Evolutionary conservation across 2,329 filamentous ascomycete species (phyloP), one percentile per base, ranked within the genome.

Genomic region (Aspergillus sp.): DNA sequence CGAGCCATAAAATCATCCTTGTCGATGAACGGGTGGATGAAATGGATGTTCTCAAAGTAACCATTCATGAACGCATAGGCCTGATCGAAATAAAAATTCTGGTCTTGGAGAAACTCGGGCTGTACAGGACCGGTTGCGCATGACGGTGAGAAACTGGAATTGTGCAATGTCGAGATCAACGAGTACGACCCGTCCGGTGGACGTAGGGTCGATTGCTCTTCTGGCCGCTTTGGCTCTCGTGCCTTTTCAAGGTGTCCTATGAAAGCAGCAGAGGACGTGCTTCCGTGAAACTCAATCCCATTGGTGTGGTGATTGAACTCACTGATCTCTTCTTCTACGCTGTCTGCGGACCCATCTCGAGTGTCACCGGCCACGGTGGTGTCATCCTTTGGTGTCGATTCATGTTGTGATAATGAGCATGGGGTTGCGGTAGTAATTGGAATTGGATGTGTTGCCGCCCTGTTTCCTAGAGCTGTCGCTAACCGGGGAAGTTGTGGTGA

Each of bases 11-110:
- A 76, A 17, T 63, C 59, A 6, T 69, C 64, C 56, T 75, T 75
- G 44, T 76, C 73, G 17, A 76, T 66, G 3, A 76, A 66, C 0
- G 74, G 74, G 33, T 76, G 72, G 10, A 76, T 68, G 47, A 72
- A 72, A 50, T 76, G 74, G 4, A 76, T 66, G 30, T 71, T 74
- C 10, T 72, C 68, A 46, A 77, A 76, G 59, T 75, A 76, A 10
- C 66, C 68, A 49, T 74, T 69, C 44, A 76, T 61, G 30, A 77
- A 76, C 1, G 66, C 56, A 48, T 71, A 69, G 5, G 72, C 73
- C 41, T 76, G 69, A 1, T 69, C 67, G 44, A 72, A 72, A 41
- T 74, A 68, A 47, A 66, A 69, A n/a, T 67, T 66, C 9, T 63
- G 61, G 3, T 59, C 60, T 10, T 62, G 58, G 22, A 56, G 44